Conservation (phyloP, 345 rosid species). For the Populus deltoides region DNA sequence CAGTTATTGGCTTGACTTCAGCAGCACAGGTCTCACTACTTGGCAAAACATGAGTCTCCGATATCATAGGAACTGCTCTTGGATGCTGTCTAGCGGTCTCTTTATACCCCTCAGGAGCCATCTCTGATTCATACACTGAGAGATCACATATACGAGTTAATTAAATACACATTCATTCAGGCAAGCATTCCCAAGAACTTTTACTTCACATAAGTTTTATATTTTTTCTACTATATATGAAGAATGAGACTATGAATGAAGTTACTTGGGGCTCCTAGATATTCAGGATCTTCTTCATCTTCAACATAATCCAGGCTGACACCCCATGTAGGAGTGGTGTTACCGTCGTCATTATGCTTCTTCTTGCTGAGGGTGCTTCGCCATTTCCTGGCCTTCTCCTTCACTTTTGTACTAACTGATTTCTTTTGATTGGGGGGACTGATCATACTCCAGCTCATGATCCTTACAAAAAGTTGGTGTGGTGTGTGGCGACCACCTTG, state of each 20-base stretch:
- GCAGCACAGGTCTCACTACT: conserved; percentile 13
- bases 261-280: conserved; percentile 75
- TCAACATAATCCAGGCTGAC: conserved; percentile 47
- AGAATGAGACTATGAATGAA: neutral
- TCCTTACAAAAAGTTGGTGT: conserved; percentile 26
- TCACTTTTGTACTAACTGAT: conserved; percentile 67
- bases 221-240: neutral
- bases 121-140: conserved; percentile 73
- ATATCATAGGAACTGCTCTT: conserved; percentile 36
- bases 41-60: conserved; percentile 40
- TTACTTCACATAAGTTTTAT: neutral
- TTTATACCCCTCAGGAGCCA: conserved; percentile 52
- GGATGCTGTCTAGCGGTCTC: conserved; percentile 51
- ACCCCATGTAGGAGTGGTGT: conserved; percentile 45
- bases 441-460: conserved; percentile 44
- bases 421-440: conserved; percentile 37
- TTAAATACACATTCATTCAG: neutral
- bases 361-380: conserved; percentile 51
- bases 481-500: conserved; percentile 34
- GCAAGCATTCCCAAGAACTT: neutral
- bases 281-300: conserved; percentile 52
- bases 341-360: conserved; percentile 44
- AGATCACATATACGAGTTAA: neutral
- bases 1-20: conserved; percentile 15
- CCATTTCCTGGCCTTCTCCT: conserved; percentile 63